Base-by-base conservation (phyloP, 2,329 filamentous ascomycete species). In the Microdochium bolleyi region DNA sequence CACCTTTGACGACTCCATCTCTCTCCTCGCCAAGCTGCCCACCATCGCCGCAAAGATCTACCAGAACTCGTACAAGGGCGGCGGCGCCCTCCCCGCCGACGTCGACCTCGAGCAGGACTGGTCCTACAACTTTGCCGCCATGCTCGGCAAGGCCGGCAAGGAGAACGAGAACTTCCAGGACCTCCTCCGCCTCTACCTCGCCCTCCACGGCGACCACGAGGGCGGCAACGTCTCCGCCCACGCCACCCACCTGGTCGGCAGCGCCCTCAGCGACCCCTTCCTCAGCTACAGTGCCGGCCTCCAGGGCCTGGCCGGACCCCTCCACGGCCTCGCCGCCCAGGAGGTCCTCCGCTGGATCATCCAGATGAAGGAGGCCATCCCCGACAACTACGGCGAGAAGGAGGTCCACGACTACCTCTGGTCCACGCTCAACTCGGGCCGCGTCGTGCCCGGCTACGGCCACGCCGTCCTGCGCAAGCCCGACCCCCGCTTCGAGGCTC, bases 11-110 rank as follows among this genome's bases (percentile, higher is more conserved):
- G 94, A 99, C 76, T 85, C 82, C 70, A 96, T 99, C 70, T 89
- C 87, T 49, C 80, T 99, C 57, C 82, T 99, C 53, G 94, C 92
- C 57, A 99, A 99, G 79, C 85, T 99, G 52, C 94, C 94, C 57
- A 95, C 90, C 56, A 92, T 99, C 61, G 94, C 94, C 25, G 94
- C 94, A 54, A 95, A 96, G 73, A 96, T 99, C 66, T 96, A 99
- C 79, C 90, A 96, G 66, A 94, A 94, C 70, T 78, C 90, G 58
- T 89, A 94, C 80, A 77, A 82, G 61, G 83, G 92, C 68, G 80
- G 79, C 54, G 85, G 87, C 64, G 76, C 88, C 59, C 77, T 96
- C 57, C 84, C 89, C 9, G 82, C 86, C 61, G 76, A 88, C 69
- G 77, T 95, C 50, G 92, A 99, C 63, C 72, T 83, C 54, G 80